Evolutionary conservation across 1,284 basidiomycete genomes (phyloP).

Genomic region (Volvariella surrecta): DNA sequence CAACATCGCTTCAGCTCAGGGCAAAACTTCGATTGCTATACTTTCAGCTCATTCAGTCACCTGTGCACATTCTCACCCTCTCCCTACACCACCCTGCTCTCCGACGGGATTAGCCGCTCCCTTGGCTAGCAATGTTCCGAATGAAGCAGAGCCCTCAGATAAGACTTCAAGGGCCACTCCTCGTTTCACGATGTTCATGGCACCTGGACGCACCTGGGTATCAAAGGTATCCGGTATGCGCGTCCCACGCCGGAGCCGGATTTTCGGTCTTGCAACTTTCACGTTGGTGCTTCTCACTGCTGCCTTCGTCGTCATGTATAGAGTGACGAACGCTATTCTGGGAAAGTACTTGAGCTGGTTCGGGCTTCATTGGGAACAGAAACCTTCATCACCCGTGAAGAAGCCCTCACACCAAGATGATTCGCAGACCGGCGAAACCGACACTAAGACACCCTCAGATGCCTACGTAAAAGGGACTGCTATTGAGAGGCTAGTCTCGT

Average conservation of each 20-base stretch:
- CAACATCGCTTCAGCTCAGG: constrained; percentile 13
- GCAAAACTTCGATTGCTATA: constrained; percentile 15
- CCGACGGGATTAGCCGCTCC: constrained; percentile 10
- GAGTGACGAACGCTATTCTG: neutral
- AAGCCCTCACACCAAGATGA: neutral
- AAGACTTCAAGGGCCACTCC: too few relatives aligned
- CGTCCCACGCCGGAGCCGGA: too few relatives aligned
- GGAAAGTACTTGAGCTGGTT: too few relatives aligned
- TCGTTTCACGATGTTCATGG: too few relatives aligned
- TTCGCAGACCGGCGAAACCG: neutral
- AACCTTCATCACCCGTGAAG: too few relatives aligned
- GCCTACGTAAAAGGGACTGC: neutral
- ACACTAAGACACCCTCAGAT: neutral
- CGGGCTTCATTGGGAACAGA: too few relatives aligned
- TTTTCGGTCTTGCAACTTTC: neutral
- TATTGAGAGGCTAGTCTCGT: too few relatives aligned
- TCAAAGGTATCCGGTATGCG: too few relatives aligned
- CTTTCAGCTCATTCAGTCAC: constrained; percentile 16
- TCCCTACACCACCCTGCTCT: constrained; percentile 27
- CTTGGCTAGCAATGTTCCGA: too few relatives aligned
- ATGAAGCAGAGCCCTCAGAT: too few relatives aligned
- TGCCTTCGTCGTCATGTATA: neutral
- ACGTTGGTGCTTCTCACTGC: neutral
- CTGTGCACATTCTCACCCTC: constrained; percentile 6
- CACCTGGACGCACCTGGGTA: too few relatives aligned